Evolutionary conservation across 2,329 filamentous ascomycete genomes (phyloP).

Genomic region (Diatrype stigma): DNA sequence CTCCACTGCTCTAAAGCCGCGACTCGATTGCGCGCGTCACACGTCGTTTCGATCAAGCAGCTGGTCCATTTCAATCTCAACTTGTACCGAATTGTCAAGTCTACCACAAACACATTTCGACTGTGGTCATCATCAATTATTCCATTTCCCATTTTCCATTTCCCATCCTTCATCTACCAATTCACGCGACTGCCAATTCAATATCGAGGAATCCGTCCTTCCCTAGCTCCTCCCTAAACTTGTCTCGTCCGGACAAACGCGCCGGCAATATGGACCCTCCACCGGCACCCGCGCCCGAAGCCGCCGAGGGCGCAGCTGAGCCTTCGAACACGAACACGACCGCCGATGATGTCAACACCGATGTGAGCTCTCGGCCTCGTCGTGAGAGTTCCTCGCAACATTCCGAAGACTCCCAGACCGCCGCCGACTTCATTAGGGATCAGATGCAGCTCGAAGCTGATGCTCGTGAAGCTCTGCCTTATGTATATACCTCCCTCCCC

Average conservation of each 20-base stretch:
- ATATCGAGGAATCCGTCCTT: neutral
- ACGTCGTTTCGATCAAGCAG: neutral
- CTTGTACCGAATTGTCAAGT: too few relatives aligned
- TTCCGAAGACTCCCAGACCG: slow-evolving; percentile 62
- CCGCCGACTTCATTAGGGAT: slow-evolving; percentile 77
- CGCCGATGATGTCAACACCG: neutral
- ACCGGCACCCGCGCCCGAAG: slow-evolving; percentile 22
- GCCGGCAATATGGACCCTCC: slow-evolving; percentile 31
- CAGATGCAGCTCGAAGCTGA: slow-evolving; percentile 92
- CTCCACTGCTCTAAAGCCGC: too few relatives aligned
- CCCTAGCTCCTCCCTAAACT: too few relatives aligned
- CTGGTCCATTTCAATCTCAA: too few relatives aligned
- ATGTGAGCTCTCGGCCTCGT: slow-evolving; percentile 31
- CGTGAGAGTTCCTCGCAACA: slow-evolving; percentile 58
- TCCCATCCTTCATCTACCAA: too few relatives aligned
- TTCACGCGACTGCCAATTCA: neutral
- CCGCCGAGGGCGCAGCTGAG: slow-evolving; percentile 20
- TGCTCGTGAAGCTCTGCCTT: slow-evolving; percentile 90
- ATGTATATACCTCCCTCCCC: slow-evolving; percentile 52
- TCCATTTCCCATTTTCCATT: too few relatives aligned
- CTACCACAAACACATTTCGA: neutral
- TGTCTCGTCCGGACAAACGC: neutral
- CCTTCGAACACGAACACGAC: slow-evolving; percentile 4
- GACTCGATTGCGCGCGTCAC: too few relatives aligned
- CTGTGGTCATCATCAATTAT: neutral